These are phyloP conservation scores for Ceratocystis variospora DNA, from an alignment of 2,329 filamentous ascomycete species.

Conservation along the genomic window DNA sequence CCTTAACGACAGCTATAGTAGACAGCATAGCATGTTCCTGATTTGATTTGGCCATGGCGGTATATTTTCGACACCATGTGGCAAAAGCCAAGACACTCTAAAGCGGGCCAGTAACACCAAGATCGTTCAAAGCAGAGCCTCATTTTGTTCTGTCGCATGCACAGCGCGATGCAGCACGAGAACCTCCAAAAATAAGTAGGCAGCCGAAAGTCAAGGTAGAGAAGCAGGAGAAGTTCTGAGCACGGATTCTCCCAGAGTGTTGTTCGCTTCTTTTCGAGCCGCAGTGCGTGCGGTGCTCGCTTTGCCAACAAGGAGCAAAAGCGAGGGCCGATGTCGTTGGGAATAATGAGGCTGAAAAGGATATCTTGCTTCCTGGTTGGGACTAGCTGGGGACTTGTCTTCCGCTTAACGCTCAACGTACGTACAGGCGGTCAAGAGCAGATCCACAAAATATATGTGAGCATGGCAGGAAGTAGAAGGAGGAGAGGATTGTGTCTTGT, in stretches of 20 bases:
- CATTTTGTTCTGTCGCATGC: background rate
- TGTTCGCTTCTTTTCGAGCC: background rate
- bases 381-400: background rate
- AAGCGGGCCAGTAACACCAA: too few relatives aligned
- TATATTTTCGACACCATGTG: background rate
- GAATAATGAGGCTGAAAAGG: background rate
- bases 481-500: background rate
- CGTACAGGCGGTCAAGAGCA: background rate
- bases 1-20: background rate
- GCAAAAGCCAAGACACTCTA: background rate
- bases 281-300: background rate
- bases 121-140: background rate
- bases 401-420: background rate
- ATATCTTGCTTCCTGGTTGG: background rate
- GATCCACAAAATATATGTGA: background rate
- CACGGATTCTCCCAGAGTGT: background rate
- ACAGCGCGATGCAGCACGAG: background rate
- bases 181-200: background rate
- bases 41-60: background rate
- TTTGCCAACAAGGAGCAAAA: too few relatives aligned
- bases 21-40: background rate
- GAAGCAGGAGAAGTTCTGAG: background rate
- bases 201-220: background rate
- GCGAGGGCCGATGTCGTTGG: background rate
- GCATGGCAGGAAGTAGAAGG: background rate